Evolutionary conservation across 1,139 yeast species (phyloP), one percentile per base, ranked within the genome.

Genomic region (Hansenula sp.): DNA sequence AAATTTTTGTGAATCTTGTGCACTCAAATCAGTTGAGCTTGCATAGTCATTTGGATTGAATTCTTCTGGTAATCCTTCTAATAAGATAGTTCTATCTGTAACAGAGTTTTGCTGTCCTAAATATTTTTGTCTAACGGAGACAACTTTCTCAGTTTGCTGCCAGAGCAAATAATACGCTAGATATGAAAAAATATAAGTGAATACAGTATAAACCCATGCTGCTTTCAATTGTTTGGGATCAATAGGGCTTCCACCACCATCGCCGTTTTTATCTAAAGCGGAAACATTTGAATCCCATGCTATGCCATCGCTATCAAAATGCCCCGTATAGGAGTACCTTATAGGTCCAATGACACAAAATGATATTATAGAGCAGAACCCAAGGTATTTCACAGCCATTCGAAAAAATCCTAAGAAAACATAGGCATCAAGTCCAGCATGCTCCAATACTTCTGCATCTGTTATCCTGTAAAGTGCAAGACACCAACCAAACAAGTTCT

Each of bases 401-500:
- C 80, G 80, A 66, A 82, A 84, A 59, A 84, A 82, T 0, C 84
- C 82, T 29, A 84, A 59, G 54, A 82, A 82, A 34, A 90, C 97
- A 62, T 77, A 89, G 0, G 97, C 97, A 64, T 92, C 98, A 33
- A 92, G 66, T 0, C 98, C 98, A 1, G 97, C 96, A 56, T 82
- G 83, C 46, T 87, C 90, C 40, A 92, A 68, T 2, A 92, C 77
- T 50, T 89, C 88, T 28, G 77, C 74, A 53, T 92, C 97, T 21
- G 73, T 71, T 16, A 89, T 78, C 16, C 62, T 63, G 58, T 76
- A 77, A 16, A 90, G 65, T 0, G 79, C 75, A 1, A 80, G 74
- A 8, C 90, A 68, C 86, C 86, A 80, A 0, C 82, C 81, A 44
- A 79, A 73, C 28, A 76, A 51, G 3, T 71, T 63, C 19, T 42